phyloP scores from a whole-genome alignment of 2,329 filamentous ascomycete genomes.

The Aspergillus ibericus region DNA sequence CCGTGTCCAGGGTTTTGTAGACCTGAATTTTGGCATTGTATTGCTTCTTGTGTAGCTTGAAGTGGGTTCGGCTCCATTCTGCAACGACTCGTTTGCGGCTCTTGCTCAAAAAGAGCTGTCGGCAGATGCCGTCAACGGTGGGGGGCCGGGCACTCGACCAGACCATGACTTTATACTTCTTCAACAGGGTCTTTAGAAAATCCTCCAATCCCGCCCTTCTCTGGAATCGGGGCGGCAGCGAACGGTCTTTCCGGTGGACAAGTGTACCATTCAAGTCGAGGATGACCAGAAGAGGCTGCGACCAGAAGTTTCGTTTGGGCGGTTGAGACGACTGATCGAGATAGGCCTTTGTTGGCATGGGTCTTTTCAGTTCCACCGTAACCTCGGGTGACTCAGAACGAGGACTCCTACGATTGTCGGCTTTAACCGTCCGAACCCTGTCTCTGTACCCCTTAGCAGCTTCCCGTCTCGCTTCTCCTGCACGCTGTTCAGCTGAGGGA shows the following conservation, averaged over 20 bases:
- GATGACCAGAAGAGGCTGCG: slow-evolving; percentile 72
- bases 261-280: slow-evolving; percentile 94
- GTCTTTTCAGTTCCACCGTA: neutral
- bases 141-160: slow-evolving; percentile 82
- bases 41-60: slow-evolving; percentile 65
- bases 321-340: slow-evolving; percentile 53
- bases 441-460: too few species aligned
- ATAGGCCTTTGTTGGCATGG: slow-evolving; percentile 62
- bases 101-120: slow-evolving; percentile 58
- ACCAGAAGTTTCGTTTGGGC: slow-evolving; percentile 44
- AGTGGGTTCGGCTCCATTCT: slow-evolving; percentile 75
- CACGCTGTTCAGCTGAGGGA: neutral
- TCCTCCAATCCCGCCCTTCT: slow-evolving; percentile 65
- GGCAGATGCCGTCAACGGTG: slow-evolving; percentile 65
- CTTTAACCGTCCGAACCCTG: too few species aligned
- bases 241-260: slow-evolving; percentile 65
- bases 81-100: slow-evolving; percentile 62
- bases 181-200: slow-evolving; percentile 74
- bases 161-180: slow-evolving; percentile 76
- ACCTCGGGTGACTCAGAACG: neutral
- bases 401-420: too few species aligned
- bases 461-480: too few species aligned
- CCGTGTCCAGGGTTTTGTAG: slow-evolving; percentile 76
- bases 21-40: slow-evolving; percentile 75
- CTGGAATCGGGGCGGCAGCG: slow-evolving; percentile 56